Conservation (phyloP, 805 yeast species). For the Lipomyces chichibuensis region DNA sequence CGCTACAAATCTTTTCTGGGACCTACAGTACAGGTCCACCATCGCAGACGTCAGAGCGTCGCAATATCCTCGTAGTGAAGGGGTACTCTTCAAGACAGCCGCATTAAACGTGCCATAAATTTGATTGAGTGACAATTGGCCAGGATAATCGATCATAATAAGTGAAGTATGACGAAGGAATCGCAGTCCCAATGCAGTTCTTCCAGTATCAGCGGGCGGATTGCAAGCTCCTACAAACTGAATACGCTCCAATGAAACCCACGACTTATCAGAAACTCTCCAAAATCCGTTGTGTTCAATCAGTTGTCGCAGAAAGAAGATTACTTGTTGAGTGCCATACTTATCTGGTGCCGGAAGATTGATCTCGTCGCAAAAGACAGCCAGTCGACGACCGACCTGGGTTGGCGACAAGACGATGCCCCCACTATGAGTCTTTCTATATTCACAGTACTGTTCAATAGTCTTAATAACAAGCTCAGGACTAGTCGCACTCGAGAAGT, state of each 20-base stretch:
- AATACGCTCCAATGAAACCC: slow-evolving; percentile 67
- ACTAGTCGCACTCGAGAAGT: slow-evolving; percentile 80
- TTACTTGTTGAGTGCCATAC: slow-evolving; percentile 73
- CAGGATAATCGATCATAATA: slow-evolving; percentile 80
- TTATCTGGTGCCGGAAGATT: slow-evolving; percentile 75
- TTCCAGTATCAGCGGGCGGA: slow-evolving; percentile 80
- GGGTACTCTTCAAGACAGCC: slow-evolving; percentile 63
- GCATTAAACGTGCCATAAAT: slow-evolving; percentile 65
- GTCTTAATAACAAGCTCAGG: slow-evolving; percentile 64
- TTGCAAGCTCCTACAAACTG: slow-evolving; percentile 96
- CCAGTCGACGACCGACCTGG: slow-evolving; percentile 67
- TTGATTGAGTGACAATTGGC: slow-evolving; percentile 58
- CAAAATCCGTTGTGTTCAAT: slow-evolving; percentile 78
- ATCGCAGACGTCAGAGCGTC: slow-evolving; percentile 62
- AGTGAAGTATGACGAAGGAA: slow-evolving; percentile 69
- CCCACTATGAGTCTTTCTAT: slow-evolving; percentile 56
- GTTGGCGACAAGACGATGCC: slow-evolving; percentile 62
- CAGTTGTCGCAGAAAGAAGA: slow-evolving; percentile 73
- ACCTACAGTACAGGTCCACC: slow-evolving; percentile 60
- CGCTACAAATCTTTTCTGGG: slow-evolving; percentile 50
- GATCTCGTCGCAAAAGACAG: slow-evolving; percentile 88
- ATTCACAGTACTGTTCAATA: slow-evolving; percentile 72
- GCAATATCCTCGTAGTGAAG: slow-evolving; percentile 60
- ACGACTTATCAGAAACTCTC: slow-evolving; percentile 58
- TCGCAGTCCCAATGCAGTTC: slow-evolving; percentile 59